These are phyloP conservation scores for Pisolithus orientalis DNA, from an alignment of 768 basidiomycete species.

Conservation along the genomic window DNA sequence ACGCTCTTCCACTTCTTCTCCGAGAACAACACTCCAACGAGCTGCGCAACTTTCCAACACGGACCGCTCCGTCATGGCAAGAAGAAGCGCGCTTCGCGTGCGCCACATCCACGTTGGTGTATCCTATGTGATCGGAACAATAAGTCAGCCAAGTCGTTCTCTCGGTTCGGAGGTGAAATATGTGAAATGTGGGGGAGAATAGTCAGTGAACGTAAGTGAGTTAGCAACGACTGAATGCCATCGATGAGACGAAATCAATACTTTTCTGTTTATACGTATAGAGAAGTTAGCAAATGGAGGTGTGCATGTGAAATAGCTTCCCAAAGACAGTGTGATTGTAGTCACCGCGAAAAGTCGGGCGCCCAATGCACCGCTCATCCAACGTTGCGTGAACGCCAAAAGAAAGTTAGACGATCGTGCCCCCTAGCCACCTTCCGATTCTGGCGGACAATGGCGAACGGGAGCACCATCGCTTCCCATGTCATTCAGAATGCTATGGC, in stretches of 20 bases:
- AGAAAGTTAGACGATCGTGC: background rate
- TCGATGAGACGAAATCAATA: no score
- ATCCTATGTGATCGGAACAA: slow-evolving; percentile 23
- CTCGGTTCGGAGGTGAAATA: slow-evolving; percentile 5
- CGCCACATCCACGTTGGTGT: slow-evolving; percentile 31
- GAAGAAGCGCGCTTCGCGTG: slow-evolving; percentile 38
- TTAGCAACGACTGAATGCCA: no score
- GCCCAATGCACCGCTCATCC: no score
- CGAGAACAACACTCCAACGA: slow-evolving; percentile 32
- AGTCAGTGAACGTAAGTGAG: background rate
- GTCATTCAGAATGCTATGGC: background rate
- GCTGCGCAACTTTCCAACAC: slow-evolving; percentile 47
- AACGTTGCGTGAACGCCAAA: background rate
- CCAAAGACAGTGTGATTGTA: no score
- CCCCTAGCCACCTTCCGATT: background rate
- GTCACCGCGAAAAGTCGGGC: no score
- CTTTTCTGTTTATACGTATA: no score
- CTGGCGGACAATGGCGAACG: slow-evolving; percentile 11
- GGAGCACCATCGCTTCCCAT: slow-evolving; percentile 7
- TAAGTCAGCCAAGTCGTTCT: slow-evolving; percentile 8
- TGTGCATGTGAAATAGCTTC: no score
- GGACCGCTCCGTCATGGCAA: slow-evolving; percentile 46
- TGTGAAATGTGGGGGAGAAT: background rate
- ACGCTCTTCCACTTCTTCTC: background rate
- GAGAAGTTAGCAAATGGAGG: no score